phyloP scores from a whole-genome alignment of 2,329 filamentous ascomycete genomes.

The Fusarium tupiense region DNA sequence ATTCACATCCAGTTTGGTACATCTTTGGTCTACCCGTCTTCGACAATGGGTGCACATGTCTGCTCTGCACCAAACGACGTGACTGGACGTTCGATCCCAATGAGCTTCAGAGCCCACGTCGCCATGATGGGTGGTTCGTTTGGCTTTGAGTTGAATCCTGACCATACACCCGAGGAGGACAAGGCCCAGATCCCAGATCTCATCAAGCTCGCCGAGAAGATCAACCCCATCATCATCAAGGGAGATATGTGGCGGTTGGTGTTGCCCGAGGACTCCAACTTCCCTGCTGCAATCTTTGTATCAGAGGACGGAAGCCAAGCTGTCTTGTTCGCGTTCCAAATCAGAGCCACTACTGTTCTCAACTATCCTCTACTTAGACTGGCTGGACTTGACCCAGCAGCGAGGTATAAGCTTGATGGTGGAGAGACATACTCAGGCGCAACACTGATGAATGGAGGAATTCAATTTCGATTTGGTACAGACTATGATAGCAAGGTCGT shows the following conservation, averaged over 20 bases:
- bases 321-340: slow-evolving; percentile 70
- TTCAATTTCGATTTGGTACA: slow-evolving; percentile 61
- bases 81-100: slow-evolving; percentile 63
- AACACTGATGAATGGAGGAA: slow-evolving; percentile 70
- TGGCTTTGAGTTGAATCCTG: slow-evolving; percentile 70
- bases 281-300: slow-evolving; percentile 69
- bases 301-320: slow-evolving; percentile 59
- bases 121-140: slow-evolving; percentile 76
- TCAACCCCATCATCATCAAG: slow-evolving; percentile 67
- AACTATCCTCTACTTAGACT: slow-evolving; percentile 64
- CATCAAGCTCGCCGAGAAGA: slow-evolving; percentile 62
- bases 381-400: slow-evolving; percentile 64
- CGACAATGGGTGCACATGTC: slow-evolving; percentile 73
- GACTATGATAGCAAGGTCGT: slow-evolving; percentile 69
- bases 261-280: slow-evolving; percentile 67
- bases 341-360: slow-evolving; percentile 59
- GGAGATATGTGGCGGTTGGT: slow-evolving; percentile 69
- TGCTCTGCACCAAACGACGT: slow-evolving; percentile 68
- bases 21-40: slow-evolving; percentile 69
- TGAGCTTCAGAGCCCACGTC: slow-evolving; percentile 70
- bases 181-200: slow-evolving; percentile 61
- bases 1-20: slow-evolving; percentile 72
- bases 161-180: slow-evolving; percentile 61
- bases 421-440: slow-evolving; percentile 64
- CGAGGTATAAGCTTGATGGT: slow-evolving; percentile 63